These are phyloP conservation scores for Acanthamoeba culbertsoni DNA, from an alignment of 208 protist genomes.

Conservation along the genomic window DNA sequence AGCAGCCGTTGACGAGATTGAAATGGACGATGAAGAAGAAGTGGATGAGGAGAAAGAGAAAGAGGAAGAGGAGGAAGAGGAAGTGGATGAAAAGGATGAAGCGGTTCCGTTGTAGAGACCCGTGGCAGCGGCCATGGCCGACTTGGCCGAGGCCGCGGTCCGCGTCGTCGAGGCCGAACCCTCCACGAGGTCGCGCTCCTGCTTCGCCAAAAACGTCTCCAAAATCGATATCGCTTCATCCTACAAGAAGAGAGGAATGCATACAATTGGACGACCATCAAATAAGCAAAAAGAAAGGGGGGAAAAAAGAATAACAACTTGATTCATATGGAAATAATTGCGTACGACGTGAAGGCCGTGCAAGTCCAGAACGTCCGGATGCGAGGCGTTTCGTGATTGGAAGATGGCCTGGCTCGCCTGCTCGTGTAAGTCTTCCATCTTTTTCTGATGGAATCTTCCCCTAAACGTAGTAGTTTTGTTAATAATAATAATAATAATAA, in stretches of 20 bases:
- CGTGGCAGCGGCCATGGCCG: not conserved
- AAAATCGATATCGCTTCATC: constrained; percentile 14
- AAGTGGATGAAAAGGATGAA: not conserved
- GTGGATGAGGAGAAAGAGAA: not conserved
- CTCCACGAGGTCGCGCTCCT: not conserved
- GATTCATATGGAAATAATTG: not conserved
- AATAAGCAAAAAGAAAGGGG: too few species aligned
- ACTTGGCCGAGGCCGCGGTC: not conserved
- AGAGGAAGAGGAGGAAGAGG: not conserved
- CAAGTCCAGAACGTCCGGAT: constrained; percentile 1
- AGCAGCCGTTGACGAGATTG: not conserved
- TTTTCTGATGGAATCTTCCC: constrained; percentile 4
- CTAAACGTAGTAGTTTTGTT: not conserved
- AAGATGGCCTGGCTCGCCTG: constrained; percentile 42
- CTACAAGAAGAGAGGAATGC: not conserved
- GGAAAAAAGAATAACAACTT: too few species aligned
- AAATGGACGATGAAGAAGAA: not conserved
- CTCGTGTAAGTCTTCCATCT: constrained; percentile 32
- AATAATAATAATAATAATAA: too few species aligned
- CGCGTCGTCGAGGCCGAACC: not conserved
- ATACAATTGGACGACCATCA: too few species aligned
- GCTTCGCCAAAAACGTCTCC: not conserved
- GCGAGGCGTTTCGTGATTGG: constrained; percentile 3
- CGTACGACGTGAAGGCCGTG: constrained; percentile 44
- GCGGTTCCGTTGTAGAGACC: not conserved